A percentile compares a stretch with the other conserved stretches of the same genome.
phyloP scores from a whole-genome alignment of 139 green algal species.

The Desmodesmus armatus region DNA sequence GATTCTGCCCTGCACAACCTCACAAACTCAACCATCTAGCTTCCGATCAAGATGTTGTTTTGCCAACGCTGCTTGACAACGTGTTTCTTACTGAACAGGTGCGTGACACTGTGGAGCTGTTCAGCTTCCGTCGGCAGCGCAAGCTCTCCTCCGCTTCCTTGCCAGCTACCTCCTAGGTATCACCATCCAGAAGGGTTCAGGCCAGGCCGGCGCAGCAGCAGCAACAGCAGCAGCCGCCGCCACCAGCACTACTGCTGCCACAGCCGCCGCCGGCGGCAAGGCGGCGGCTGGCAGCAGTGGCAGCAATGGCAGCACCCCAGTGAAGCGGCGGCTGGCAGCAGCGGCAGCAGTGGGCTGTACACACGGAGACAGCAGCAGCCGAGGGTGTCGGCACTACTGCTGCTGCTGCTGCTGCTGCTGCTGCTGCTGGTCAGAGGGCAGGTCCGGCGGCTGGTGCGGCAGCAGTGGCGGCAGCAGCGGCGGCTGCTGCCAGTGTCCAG shows the following conservation, averaged over 20 bases:
- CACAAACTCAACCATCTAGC: no score
- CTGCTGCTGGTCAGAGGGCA: neutral
- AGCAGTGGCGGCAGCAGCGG: conserved; percentile 19
- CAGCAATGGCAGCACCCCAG: no score
- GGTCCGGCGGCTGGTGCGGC: neutral
- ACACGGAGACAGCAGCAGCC: neutral
- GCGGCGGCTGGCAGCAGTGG: neutral
- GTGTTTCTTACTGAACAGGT: conserved; percentile 67
- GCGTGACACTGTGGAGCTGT: conserved; percentile 96
- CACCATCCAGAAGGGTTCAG: conserved; percentile 79
- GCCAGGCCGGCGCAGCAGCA: conserved; percentile 17
- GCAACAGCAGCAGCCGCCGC: conserved; percentile 22
- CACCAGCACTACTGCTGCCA: neutral
- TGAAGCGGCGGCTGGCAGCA: no score
- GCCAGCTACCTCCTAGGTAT: conserved; percentile 86
- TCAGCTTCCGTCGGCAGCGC: conserved; percentile 83
- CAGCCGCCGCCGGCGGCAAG: neutral
- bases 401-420: neutral
- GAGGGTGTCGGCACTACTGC: neutral
- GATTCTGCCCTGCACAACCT: no score
- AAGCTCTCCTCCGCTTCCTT: conserved; percentile 96
- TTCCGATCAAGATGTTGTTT: no score
- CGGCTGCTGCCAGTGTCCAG: neutral
- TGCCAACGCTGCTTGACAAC: no score
- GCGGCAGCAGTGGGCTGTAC: neutral